Evolutionary conservation across 352 stramenopile genomes (phyloP).

Genomic region (Blastocystis sp.): DNA sequence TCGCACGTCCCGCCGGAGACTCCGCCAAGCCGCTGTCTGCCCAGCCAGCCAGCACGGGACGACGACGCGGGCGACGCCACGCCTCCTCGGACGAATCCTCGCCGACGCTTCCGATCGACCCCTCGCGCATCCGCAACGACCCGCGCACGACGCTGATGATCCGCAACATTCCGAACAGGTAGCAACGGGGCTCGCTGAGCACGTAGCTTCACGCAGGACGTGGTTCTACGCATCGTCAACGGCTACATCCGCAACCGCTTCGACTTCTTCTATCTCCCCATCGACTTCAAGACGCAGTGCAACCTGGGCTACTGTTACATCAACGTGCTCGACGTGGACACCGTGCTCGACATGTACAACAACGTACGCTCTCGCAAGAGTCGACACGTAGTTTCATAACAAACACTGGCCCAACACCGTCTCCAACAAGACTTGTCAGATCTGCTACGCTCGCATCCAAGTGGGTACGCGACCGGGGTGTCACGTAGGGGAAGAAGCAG

Average conservation of each 20-base stretch:
- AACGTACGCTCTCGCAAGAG: slow-evolving; percentile 53
- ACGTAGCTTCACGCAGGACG: slow-evolving; percentile 77
- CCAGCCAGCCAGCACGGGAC: no score
- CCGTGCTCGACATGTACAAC: slow-evolving; percentile 58
- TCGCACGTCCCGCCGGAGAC: no score
- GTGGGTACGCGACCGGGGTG: slow-evolving; percentile 59
- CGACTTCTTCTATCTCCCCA: slow-evolving; percentile 99
- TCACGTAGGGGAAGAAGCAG: background rate
- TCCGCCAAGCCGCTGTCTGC: no score
- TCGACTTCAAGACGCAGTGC: slow-evolving; percentile 99
- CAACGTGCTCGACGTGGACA: slow-evolving; percentile 86
- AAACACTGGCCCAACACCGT: slow-evolving; percentile 92
- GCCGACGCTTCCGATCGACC: background rate
- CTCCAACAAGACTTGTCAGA: slow-evolving; percentile 94
- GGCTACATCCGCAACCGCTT: slow-evolving; percentile 76
- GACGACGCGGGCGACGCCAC: no score
- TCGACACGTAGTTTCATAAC: slow-evolving; percentile 56
- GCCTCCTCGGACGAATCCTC: no score
- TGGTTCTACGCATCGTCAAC: slow-evolving; percentile 93
- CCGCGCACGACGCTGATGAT: slow-evolving; percentile 95
- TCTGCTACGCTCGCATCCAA: slow-evolving; percentile 91
- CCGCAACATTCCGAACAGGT: slow-evolving; percentile 99
- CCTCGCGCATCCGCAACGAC: slow-evolving; percentile 69
- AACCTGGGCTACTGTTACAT: slow-evolving; percentile 99
- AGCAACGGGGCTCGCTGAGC: slow-evolving; percentile 60